Evolutionary conservation across 208 protist genomes (phyloP).

Genomic region (Naegleria gruberi): DNA sequence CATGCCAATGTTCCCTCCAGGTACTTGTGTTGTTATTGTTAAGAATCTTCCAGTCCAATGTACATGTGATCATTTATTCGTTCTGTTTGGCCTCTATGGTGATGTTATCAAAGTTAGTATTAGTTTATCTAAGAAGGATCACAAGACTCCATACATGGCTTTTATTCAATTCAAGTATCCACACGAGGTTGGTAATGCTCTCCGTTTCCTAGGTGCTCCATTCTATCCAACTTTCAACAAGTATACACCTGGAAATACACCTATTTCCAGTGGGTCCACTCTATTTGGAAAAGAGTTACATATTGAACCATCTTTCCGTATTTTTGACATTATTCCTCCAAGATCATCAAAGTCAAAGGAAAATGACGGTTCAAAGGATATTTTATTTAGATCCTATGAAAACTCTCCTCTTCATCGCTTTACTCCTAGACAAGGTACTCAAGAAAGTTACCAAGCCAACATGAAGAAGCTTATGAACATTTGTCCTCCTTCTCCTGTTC

Average conservation of each 20-base stretch:
- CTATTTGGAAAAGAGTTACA: neutral
- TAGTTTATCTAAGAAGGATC: neutral
- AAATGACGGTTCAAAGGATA: neutral
- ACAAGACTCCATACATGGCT: neutral
- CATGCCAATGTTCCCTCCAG: neutral
- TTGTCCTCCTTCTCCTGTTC: neutral
- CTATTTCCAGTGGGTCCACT: neutral
- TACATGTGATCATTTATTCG: conserved; percentile 8
- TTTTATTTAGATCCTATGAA: neutral
- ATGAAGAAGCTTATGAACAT: neutral
- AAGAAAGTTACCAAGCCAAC: neutral
- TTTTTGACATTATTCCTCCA: neutral
- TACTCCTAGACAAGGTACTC: neutral
- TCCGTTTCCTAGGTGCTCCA: neutral
- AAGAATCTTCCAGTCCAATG: neutral
- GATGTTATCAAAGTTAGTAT: neutral
- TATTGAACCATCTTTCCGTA: neutral
- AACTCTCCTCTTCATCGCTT: conserved; percentile 10
- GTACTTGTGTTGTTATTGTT: neutral
- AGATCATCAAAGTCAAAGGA: neutral
- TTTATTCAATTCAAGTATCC: neutral
- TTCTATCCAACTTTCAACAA: neutral
- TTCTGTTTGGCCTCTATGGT: neutral
- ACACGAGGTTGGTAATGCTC: neutral
- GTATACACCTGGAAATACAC: neutral